Base-by-base conservation (phyloP, 139 green algal genomes). In the Picochlorum sp. region DNA sequence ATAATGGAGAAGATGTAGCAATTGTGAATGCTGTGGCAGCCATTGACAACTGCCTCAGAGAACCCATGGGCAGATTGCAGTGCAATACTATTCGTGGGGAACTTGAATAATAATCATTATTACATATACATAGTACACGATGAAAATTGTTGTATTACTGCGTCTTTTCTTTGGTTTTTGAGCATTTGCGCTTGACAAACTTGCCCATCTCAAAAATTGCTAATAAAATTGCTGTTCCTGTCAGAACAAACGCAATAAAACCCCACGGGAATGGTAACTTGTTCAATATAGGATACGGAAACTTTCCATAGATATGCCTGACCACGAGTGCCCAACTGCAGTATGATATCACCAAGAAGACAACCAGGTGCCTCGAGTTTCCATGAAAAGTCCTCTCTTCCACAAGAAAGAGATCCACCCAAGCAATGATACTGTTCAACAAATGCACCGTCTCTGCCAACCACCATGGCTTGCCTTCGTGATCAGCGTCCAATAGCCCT, bases 11-110 rank as follows among this genome's bases (percentile, higher is more conserved):
- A 71, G 85, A 85, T 37, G 72, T 78, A 15, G 69, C 83, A 18
- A 95, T 97, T 56, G 59, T 88, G 8, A 91, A 94, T 61, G 80
- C 89, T 8, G 91, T 97, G 23, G 67, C 58, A 26, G 71, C 65
- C 50, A 74, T 78, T 26, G 71, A 78, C 59, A 65, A 68, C 41
- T 78, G 71, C 21, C 26, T 78, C 49, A 28, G 71, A 7, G 71
- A 78, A 38, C 65, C 65, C 16, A 46, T 74, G 2, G 51, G 65
- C 11, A 64, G 54, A 18, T 32, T 41, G 14, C 71, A 78, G 59
- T 78, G 71, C 61, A 56, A 14, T 49, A 45, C 20, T 30, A 78
- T 78, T 44, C 56, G 58, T 4, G 65, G 65, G 0, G 71, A 71
- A 60, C 49, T 78, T 23, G 59, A 78, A 61, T 78, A 58, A 72